A percentile compares a stretch with the other conserved stretches of the same genome.
These are phyloP conservation scores for Anaeromyces robustus DNA, from an alignment of 192 early-diverging fungal species.

Conservation along the genomic window DNA sequence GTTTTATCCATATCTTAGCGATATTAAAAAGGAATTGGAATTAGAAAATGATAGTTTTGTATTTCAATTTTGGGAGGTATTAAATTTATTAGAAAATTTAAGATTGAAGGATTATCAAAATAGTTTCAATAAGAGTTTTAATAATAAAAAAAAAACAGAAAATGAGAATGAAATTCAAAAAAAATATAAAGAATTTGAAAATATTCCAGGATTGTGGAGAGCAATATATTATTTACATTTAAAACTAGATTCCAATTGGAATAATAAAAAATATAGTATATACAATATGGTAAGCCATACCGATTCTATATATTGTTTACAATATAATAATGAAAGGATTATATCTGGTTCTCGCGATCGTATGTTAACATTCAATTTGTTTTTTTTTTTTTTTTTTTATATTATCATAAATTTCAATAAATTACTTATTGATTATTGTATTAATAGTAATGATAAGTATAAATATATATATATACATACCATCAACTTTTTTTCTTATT, in stretches of 20 bases:
- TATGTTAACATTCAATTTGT: slow-evolving; percentile 3
- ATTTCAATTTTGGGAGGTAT: background rate
- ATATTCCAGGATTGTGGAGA: background rate
- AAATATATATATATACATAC: too few species aligned
- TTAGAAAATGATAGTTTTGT: background rate
- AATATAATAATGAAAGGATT: slow-evolving; percentile 53
- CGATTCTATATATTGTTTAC: slow-evolving; percentile 22
- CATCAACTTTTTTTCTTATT: too few species aligned
- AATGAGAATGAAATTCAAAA: too few species aligned
- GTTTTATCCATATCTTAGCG: background rate
- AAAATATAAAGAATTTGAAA: background rate
- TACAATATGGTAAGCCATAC: background rate
- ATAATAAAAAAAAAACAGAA: too few species aligned
- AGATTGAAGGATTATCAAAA: background rate
- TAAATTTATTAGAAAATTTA: background rate
- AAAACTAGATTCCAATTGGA: background rate
- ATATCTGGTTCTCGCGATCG: slow-evolving; percentile 10
- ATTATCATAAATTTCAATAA: too few species aligned
- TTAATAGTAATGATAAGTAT: too few species aligned
- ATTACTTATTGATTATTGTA: too few species aligned
- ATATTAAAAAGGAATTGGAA: background rate
- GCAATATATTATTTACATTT: background rate
- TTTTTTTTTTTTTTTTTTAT: background rate
- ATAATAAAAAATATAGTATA: background rate
- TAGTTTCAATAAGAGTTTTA: too few species aligned